Percentiles rank a stretch among this genome's conserved stretches.
Conservation (phyloP, 352 stramenopile species). For the Blastocystis sp. region DNA sequence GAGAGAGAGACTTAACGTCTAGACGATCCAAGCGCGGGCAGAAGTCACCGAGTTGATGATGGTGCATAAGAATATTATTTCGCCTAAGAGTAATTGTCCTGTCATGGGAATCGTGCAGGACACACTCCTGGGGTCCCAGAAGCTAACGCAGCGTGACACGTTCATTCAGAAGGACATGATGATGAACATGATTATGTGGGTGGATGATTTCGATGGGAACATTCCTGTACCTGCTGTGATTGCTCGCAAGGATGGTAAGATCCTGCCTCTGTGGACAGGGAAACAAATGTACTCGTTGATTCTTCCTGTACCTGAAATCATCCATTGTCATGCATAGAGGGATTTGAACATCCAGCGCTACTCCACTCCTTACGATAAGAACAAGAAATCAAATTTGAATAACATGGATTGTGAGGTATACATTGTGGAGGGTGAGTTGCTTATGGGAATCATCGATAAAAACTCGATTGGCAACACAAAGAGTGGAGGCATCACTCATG, state of each 20-base stretch:
- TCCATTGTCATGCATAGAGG: constrained; percentile 63
- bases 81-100: constrained; percentile 91
- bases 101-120: constrained; percentile 99
- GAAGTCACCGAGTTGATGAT: constrained; percentile 97
- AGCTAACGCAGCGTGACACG: constrained; percentile 94
- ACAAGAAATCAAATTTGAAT: constrained; percentile 79
- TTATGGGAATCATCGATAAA: constrained; percentile 97
- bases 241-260: constrained; percentile 72
- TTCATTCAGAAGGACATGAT: constrained; percentile 93
- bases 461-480: constrained; percentile 92
- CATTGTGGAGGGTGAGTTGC: constrained; percentile 88
- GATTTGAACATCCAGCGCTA: constrained; percentile 88
- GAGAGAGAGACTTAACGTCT: not conserved
- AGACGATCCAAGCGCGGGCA: constrained; percentile 85
- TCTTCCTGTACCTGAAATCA: constrained; percentile 68
- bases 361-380: constrained; percentile 86
- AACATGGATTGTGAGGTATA: constrained; percentile 90
- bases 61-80: constrained; percentile 94
- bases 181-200: constrained; percentile 97
- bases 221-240: constrained; percentile 91
- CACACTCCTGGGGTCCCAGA: constrained; percentile 88
- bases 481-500: constrained; percentile 90
- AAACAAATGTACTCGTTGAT: constrained; percentile 96
- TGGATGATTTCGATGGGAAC: constrained; percentile 85
- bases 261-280: constrained; percentile 81